Evolutionary conservation across 805 yeast species (phyloP).

Genomic region (Ogataea chonburiensis): DNA sequence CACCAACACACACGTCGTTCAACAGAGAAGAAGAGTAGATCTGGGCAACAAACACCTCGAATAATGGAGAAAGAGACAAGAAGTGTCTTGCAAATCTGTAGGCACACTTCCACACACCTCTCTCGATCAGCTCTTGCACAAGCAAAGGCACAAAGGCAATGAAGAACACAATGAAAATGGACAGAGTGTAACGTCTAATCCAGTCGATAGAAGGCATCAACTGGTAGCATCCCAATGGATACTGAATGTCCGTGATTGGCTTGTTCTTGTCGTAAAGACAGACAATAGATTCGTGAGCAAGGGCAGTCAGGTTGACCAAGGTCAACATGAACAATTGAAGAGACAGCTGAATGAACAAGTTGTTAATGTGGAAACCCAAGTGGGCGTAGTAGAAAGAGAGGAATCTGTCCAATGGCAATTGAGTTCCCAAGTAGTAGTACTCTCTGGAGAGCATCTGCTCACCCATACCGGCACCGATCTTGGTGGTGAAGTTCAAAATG

Average conservation of each 20-base stretch:
- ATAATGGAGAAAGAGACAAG: slow-evolving; percentile 71
- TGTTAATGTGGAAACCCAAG: slow-evolving; percentile 83
- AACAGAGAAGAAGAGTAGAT: slow-evolving; percentile 69
- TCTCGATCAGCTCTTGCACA: slow-evolving; percentile 77
- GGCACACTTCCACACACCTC: slow-evolving; percentile 75
- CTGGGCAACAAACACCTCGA: slow-evolving; percentile 81
- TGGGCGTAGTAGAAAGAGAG: slow-evolving; percentile 83
- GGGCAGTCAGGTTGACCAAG: slow-evolving; percentile 66
- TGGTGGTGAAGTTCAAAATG: slow-evolving; percentile 79
- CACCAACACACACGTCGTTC: slow-evolving; percentile 76
- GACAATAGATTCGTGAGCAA: slow-evolving; percentile 67
- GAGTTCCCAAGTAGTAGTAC: slow-evolving; percentile 78
- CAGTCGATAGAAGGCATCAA: slow-evolving; percentile 73
- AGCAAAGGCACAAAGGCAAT: slow-evolving; percentile 77
- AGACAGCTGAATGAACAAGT: slow-evolving; percentile 73
- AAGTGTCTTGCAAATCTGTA: slow-evolving; percentile 70
- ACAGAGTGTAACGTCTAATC: slow-evolving; percentile 77
- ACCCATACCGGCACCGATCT: slow-evolving; percentile 93
- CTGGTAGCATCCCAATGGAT: slow-evolving; percentile 74
- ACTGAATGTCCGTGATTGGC: slow-evolving; percentile 64
- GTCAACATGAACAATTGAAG: slow-evolving; percentile 71
- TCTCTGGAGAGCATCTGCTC: slow-evolving; percentile 86
- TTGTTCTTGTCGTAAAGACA: slow-evolving; percentile 64
- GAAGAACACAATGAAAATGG: slow-evolving; percentile 79
- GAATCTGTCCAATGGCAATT: slow-evolving; percentile 76